These are phyloP conservation scores for Lathyrus tuberosus DNA, from an alignment of 306 rosid species.

Conservation along the genomic window DNA sequence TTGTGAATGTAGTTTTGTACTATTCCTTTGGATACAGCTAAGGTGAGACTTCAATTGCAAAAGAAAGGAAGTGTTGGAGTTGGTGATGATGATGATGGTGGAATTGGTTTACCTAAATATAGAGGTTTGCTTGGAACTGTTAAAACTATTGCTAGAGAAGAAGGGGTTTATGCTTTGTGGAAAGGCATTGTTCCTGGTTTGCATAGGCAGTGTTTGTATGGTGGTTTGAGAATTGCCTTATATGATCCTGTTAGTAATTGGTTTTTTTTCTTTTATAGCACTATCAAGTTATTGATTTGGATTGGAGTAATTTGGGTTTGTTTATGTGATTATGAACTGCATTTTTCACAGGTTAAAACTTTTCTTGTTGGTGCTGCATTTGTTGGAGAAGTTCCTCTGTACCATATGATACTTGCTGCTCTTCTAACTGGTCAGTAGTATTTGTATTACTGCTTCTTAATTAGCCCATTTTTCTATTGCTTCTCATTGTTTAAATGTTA, in stretches of 20 bases:
- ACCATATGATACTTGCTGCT: constrained; percentile 89
- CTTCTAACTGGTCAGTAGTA: constrained; percentile 88
- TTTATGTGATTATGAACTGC: constrained; percentile 56
- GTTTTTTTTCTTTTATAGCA: constrained; percentile 16
- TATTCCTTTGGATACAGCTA: constrained; percentile 92
- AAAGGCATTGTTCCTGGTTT: constrained; percentile 93
- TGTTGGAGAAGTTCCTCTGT: constrained; percentile 76
- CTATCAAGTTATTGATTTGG: not conserved
- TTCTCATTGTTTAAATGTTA: not conserved
- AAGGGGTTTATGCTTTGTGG: constrained; percentile 88
- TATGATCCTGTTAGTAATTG: constrained; percentile 90
- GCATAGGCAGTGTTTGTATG: constrained; percentile 93
- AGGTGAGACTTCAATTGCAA: constrained; percentile 97
- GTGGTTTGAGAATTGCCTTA: constrained; percentile 94
- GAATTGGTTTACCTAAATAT: constrained; percentile 58
- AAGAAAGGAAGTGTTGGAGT: constrained; percentile 50
- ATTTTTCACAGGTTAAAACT: constrained; percentile 75
- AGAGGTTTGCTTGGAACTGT: constrained; percentile 77
- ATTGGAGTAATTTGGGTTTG: constrained; percentile 28
- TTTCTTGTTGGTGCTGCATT: constrained; percentile 86
- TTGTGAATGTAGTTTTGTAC: constrained; percentile 73
- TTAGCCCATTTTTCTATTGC: not conserved
- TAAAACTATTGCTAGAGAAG: constrained; percentile 87
- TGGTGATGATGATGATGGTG: constrained; percentile 43
- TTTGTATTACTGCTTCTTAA: not conserved